Evolutionary conservation across 1,284 basidiomycete species (phyloP).

Genomic region (Trichosporon sp.): DNA sequence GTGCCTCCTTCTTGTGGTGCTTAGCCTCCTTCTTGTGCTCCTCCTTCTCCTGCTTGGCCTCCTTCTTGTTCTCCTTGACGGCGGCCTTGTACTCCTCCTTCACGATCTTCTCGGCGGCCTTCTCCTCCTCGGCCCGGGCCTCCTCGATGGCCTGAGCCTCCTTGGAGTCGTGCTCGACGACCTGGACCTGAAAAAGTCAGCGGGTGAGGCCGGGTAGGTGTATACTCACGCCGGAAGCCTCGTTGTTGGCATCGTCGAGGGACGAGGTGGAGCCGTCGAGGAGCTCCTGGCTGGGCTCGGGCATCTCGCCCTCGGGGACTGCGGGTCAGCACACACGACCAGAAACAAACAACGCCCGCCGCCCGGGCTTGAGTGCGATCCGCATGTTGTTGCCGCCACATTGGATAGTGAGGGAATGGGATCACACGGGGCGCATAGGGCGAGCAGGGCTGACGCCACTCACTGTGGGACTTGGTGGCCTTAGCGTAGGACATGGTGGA

Average conservation of each 20-base stretch:
- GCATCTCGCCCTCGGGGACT: slow-evolving; percentile 40
- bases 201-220: background rate
- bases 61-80: slow-evolving; percentile 20
- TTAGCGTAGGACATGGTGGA: slow-evolving; percentile 22
- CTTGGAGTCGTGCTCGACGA: background rate
- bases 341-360: background rate
- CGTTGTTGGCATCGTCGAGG: slow-evolving; percentile 22
- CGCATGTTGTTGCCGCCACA: background rate
- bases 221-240: background rate
- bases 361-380: background rate
- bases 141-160: slow-evolving; percentile 12
- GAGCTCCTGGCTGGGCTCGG: slow-evolving; percentile 44
- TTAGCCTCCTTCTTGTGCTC: slow-evolving; percentile 51
- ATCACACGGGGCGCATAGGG: background rate
- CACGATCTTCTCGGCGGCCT: slow-evolving; percentile 25
- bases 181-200: background rate
- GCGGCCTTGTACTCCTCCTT: slow-evolving; percentile 20
- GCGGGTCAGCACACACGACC: background rate
- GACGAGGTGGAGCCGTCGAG: slow-evolving; percentile 30
- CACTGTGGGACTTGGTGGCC: slow-evolving; percentile 18
- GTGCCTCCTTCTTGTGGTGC: background rate
- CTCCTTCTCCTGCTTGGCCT: slow-evolving; percentile 53
- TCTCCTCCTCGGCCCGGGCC: slow-evolving; percentile 21
- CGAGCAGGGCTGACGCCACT: background rate
- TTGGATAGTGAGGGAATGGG: slow-evolving; percentile 1